These are phyloP conservation scores for Erodium moschatum DNA, from an alignment of 441 rosid species.

Conservation along the genomic window DNA sequence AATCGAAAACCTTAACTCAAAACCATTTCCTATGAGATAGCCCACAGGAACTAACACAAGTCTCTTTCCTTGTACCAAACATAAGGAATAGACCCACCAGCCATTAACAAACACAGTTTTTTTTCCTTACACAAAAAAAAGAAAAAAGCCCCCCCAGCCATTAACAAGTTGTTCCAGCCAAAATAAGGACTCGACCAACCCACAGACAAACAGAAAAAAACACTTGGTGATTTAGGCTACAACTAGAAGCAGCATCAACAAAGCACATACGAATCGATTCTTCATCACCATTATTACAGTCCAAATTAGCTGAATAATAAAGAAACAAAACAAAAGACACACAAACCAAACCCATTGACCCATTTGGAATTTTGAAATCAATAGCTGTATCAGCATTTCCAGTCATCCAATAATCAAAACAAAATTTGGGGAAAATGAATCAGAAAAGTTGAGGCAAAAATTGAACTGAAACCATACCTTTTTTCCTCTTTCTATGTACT, in stretches of 20 bases:
- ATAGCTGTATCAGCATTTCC: neutral
- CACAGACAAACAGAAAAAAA: neutral
- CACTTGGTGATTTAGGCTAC: neutral
- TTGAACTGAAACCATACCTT: slow-evolving; percentile 46
- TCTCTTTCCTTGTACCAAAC: neutral
- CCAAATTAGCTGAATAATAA: neutral
- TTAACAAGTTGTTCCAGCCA: neutral
- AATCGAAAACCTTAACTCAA: neutral
- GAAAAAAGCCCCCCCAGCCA: neutral
- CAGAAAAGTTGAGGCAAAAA: too few species aligned
- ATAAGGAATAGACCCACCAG: neutral
- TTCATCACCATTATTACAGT: neutral
- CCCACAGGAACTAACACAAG: neutral
- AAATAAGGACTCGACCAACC: neutral
- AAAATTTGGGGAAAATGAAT: neutral
- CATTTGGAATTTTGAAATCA: neutral
- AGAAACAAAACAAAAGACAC: neutral
- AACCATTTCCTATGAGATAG: neutral
- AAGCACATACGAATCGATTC: neutral
- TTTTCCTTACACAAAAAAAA: too few species aligned
- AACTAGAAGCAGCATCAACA: too few species aligned
- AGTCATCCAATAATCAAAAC: neutral
- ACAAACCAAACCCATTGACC: neutral
- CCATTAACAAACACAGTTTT: too few species aligned
- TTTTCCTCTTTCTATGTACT: slow-evolving; percentile 96